phyloP scores from a whole-genome alignment of 768 basidiomycete genomes.

The Megacollybia marginata region DNA sequence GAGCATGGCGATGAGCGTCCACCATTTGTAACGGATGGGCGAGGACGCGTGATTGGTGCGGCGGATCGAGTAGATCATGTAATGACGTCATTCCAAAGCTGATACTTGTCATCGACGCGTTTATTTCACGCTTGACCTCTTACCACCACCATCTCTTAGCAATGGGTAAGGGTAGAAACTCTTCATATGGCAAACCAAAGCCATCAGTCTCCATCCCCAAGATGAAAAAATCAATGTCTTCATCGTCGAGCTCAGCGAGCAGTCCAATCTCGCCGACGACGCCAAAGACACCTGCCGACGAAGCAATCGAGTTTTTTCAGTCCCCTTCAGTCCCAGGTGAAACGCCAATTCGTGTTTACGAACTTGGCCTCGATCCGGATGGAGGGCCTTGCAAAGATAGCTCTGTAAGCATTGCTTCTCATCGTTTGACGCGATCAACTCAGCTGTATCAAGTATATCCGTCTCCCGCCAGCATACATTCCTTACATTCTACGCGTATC shows the following conservation, averaged over 20 bases:
- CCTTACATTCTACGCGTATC: constrained; percentile 91
- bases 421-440: constrained; percentile 7
- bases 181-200: constrained; percentile 16
- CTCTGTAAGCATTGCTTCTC: constrained; percentile 44
- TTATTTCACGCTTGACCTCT: neutral
- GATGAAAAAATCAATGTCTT: constrained; percentile 1
- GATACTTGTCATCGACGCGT: neutral
- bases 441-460: constrained; percentile 66
- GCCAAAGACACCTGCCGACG: constrained; percentile 89
- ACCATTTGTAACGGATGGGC: constrained; percentile 57
- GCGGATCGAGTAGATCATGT: neutral
- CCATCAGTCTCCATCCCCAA: constrained; percentile 24
- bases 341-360: constrained; percentile 72
- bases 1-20: constrained; percentile 18
- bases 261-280: constrained; percentile 33
- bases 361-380: constrained; percentile 80
- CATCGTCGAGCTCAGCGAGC: constrained; percentile 3
- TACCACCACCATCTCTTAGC: constrained; percentile 6
- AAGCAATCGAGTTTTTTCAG: constrained; percentile 85
- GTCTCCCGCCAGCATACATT: constrained; percentile 82
- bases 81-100: neutral
- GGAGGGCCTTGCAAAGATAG: constrained; percentile 85
- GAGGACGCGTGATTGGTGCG: constrained; percentile 44
- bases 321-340: constrained; percentile 44
- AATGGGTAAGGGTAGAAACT: constrained; percentile 20